Evolutionary conservation across 805 yeast species (phyloP), one percentile per base, ranked within the genome.

Genomic region (Candida gorgasii): DNA sequence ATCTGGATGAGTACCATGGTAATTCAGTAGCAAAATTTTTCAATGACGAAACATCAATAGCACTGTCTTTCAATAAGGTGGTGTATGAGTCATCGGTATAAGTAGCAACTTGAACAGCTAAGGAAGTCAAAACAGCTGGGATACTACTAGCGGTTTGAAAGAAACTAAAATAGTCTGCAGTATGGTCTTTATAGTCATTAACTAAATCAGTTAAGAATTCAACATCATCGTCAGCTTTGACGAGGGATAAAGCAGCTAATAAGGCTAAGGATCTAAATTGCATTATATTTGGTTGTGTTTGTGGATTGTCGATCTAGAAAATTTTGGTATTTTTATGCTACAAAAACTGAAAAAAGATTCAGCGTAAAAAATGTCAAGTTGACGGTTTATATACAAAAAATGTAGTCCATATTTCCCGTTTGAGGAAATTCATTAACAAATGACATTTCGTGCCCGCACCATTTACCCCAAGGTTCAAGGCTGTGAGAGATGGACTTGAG

Each of bases 41-140:
- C 47, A 67, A 56, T 32, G 45, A 49, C 18, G 29, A 35, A 36
- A 59, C 48, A 46, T 58, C 44, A 13, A 60, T 33, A 3, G 45
- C 48, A 14, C 55, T 35, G 36, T 60, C 43, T 27, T 54, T 50
- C 49, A 65, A 54, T 44, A 61, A 52, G 6, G 72, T 62, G 16
- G 72, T 67, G 47, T 66, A 67, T 6, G 69, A 54, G 32, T 63
- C 65, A 45, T 64, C 69, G 1, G 54, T 61, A 47, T 61, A 63
- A 15, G 71, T 65, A 17, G 48, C 51, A 14, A 65, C 63, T 37
- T 61, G 46, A 23, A 42, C 16, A 22, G 71, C 71, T 47, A 65
- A 57, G 9, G 56, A 46, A 3, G 62, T 54, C 28, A 67, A 53
- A 18, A 47, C 60, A 3, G 52, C 47, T 12, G 73, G 73, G 14